Evolutionary conservation across 257 asterid species (phyloP).

Genomic region (Cinchona pubescens): DNA sequence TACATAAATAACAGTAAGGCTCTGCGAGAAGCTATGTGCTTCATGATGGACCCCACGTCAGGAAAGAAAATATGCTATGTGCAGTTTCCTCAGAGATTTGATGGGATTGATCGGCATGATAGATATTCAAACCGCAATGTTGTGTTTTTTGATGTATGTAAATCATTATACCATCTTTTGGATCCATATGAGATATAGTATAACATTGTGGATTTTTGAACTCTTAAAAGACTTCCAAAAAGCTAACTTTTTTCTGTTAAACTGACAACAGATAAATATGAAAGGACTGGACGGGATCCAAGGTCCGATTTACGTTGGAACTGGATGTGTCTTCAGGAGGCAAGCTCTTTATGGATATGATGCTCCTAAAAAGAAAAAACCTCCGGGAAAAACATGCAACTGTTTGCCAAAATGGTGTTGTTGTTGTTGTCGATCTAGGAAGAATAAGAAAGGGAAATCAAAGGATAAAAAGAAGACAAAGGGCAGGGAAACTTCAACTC

Average conservation of each 20-base stretch:
- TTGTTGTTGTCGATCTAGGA: constrained; percentile 55
- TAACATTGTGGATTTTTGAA: background rate
- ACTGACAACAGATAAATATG: constrained; percentile 72
- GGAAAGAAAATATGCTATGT: constrained; percentile 97
- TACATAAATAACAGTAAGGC: constrained; percentile 95
- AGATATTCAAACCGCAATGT: constrained; percentile 93
- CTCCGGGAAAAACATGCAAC: constrained; percentile 92
- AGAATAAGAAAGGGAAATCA: constrained; percentile 53
- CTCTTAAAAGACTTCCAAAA: constrained; percentile 1
- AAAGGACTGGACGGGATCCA: constrained; percentile 98
- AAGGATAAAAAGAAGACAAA: constrained; percentile 74
- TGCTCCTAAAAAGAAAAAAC: constrained; percentile 85
- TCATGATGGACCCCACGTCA: constrained; percentile 98
- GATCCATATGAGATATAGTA: background rate
- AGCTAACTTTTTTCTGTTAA: constrained; percentile 19
- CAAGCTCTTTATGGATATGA: constrained; percentile 92
- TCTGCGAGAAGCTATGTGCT: constrained; percentile 94
- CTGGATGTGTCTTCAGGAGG: constrained; percentile 95
- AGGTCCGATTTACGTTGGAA: constrained; percentile 96
- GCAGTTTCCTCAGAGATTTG: constrained; percentile 96
- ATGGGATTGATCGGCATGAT: constrained; percentile 93
- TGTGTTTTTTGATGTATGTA: constrained; percentile 88
- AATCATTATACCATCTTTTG: background rate
- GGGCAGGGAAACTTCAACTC: constrained; percentile 64
- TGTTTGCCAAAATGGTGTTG: constrained; percentile 88